Conservation (phyloP, 192 early-diverging fungal species). For the Umbelopsis isabellina region DNA sequence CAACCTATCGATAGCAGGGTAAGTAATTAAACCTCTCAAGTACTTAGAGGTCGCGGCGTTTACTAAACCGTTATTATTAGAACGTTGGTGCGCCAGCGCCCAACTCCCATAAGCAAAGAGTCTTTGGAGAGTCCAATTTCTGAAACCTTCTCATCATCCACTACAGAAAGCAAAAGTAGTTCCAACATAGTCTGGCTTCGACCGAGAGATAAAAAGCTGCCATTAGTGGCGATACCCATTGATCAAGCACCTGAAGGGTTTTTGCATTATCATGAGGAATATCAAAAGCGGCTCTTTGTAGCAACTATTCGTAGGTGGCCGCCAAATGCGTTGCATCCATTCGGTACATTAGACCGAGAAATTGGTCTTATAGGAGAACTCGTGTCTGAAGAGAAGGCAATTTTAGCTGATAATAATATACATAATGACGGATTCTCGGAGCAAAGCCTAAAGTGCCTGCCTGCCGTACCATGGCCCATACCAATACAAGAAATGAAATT, state of each 20-base stretch:
- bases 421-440: constrained; percentile 69
- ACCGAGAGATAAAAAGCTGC: constrained; percentile 75
- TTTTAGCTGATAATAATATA: constrained; percentile 80
- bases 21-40: neutral
- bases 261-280: constrained; percentile 62
- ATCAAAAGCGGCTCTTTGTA: constrained; percentile 55
- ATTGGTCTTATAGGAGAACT: constrained; percentile 81
- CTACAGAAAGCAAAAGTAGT: constrained; percentile 42
- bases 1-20: constrained; percentile 54
- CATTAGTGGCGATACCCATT: constrained; percentile 70
- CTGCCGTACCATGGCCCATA: constrained; percentile 76
- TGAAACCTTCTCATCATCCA: neutral
- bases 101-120: constrained; percentile 26
- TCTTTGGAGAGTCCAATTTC: constrained; percentile 20
- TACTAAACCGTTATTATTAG: neutral
- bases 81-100: constrained; percentile 23
- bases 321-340: constrained; percentile 63
- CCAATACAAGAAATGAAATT: constrained; percentile 63
- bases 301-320: constrained; percentile 71
- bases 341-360: constrained; percentile 65
- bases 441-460: constrained; percentile 70
- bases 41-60: no score
- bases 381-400: constrained; percentile 72
- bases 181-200: constrained; percentile 73
- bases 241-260: constrained; percentile 69